Base-by-base conservation (phyloP, 2,329 filamentous ascomycete genomes). In the Colletotrichum tropicale region DNA sequence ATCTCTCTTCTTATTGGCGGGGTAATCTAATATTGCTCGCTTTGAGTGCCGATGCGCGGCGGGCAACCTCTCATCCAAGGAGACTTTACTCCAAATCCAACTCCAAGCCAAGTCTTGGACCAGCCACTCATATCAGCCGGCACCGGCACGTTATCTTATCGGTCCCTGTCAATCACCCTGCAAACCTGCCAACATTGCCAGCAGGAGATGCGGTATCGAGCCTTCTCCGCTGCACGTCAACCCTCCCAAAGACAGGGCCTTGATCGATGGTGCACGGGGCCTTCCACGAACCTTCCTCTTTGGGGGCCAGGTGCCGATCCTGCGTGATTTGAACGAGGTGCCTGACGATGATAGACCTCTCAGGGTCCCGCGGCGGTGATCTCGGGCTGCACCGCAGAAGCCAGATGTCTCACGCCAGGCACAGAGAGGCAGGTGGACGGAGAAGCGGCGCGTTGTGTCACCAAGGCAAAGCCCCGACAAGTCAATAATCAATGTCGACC, bases 131-230 rank as follows among this genome's bases (percentile, higher is more conserved):
- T 26, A 52, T 73, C 70, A 65, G 43, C 58, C 64, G 52, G 66
- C 55, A 70, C 16, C 71, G 48, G 66, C 74, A 76, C 74, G 74
- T 76, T 76, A 76, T 76, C 74, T 76, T 76, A 75, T 76, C 66
- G 66, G 70, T 48, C 71, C 65, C 74, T 70, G 66, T 74, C 66
- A 70, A 64, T 68, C 64, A 72, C 70, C 43, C 70, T 73, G 72
- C 68, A 52, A 30, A 66, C 28, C 30, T 32, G 30, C 56, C 30
- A 30, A 21, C 16, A 30, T 21, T 26, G 36, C 13, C 34, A 32
- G 70, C 26, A 56, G 15, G 24, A 28, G 28, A 61, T 52, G 48
- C 30, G 21, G 30, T 68, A 10, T 73, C 55, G 67, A 38, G 28
- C n/a, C 62, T 34, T 73, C 56, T 73, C 74, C 74, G 71, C 74